Base-by-base conservation (phyloP, 2,329 filamentous ascomycete genomes). In the Elsinoe ampelina region DNA sequence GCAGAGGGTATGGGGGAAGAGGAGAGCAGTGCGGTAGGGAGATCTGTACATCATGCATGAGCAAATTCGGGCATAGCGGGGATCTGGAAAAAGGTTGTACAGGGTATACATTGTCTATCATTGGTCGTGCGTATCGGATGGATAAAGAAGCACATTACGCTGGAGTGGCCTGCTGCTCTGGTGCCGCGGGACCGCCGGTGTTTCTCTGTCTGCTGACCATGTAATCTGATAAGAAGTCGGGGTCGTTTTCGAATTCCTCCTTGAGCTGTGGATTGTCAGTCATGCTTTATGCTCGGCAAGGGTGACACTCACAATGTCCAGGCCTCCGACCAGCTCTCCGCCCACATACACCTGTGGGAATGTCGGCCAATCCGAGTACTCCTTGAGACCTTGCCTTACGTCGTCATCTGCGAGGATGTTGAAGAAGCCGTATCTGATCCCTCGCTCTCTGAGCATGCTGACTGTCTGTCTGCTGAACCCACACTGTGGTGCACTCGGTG, bases 381-480 rank as follows among this genome's bases (percentile, higher is more conserved):
- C 89, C 79, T 98, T 98, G 67, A 98, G 75, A 0, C 93, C 93
- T 74, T 97, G 92, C 60, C 93, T 81, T 48, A 98, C 93, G 71
- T 97, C 92, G 67, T 98, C 92, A 70, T 98, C 93, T 61, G 93
- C 93, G 65, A 98, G 74, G 62, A 98, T 98, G 70, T 98, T 97
- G 78, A 98, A 98, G 78, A 98, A 98, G 17, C 93, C 93, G 71
- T 97, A 98, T 70, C 95, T 89, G 59, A 98, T 87, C 51, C 86
- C 86, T 68, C 89, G 85, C 73, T 97, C 92, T 54, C 93, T 82
- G 65, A 98, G 74, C 47, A 98, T 81, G 22, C 77, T 84, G 42
- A 98, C 93, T 43, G 95, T 76, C 74, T 96, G 90, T 63, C 92
- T 79, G 63, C 89, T 95, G 74, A 98, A 98, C 2, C 93, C 90